Conservation (phyloP, 805 yeast species). For the Yarrowia keelungensis region DNA sequence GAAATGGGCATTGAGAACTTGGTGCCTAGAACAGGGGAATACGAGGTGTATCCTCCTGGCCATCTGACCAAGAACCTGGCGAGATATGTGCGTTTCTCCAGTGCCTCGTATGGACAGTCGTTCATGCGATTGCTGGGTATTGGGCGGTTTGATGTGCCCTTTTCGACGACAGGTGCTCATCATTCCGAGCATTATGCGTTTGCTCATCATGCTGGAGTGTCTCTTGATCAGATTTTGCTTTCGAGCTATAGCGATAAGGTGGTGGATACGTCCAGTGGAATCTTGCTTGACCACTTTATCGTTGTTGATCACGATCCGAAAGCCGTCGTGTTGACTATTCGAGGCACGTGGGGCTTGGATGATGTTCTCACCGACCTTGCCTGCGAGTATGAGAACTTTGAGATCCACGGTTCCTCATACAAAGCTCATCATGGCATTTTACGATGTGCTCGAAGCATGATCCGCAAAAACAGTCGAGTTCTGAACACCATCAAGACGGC, state of each 20-base stretch:
- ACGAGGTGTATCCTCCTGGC: constrained; percentile 45
- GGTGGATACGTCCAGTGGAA: constrained; percentile 45
- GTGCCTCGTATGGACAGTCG: constrained; percentile 51
- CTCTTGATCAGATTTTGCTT: constrained; percentile 47
- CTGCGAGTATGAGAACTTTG: constrained; percentile 48
- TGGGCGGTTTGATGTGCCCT: constrained; percentile 43
- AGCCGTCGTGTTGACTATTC: constrained; percentile 48
- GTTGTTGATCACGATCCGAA: constrained; percentile 48
- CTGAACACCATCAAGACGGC: constrained; percentile 46
- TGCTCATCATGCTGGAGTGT: constrained; percentile 47
- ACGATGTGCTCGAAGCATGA: constrained; percentile 45
- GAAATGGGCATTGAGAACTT: constrained; percentile 23
- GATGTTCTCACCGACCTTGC: constrained; percentile 49
- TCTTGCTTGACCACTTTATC: constrained; percentile 49
- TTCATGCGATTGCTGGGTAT: constrained; percentile 49
- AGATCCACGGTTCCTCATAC: constrained; percentile 46
- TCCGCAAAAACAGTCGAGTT: constrained; percentile 44
- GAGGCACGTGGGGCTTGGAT: constrained; percentile 50
- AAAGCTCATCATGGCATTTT: constrained; percentile 50
- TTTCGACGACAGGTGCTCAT: constrained; percentile 44
- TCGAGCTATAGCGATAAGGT: constrained; percentile 47
- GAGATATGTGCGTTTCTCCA: constrained; percentile 48
- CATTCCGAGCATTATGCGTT: constrained; percentile 49
- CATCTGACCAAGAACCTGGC: constrained; percentile 47
- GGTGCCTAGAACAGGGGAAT: constrained; percentile 28